Base-by-base conservation (phyloP, 2,329 filamentous ascomycete species). In the Aspergillus pseudonomiae region DNA sequence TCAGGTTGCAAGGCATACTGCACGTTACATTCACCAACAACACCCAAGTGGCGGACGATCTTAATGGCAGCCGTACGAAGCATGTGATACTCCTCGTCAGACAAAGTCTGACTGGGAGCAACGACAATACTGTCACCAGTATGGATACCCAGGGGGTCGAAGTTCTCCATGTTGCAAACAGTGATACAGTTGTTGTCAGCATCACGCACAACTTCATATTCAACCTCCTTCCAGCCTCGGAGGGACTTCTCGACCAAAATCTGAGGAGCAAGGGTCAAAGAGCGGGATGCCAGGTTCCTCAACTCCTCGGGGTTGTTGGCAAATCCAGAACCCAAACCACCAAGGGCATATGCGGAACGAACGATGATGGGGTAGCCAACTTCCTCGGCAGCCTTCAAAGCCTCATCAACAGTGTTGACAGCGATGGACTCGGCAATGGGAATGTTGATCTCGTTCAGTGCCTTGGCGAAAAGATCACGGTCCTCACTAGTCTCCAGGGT, bases 81-180 rank as follows among this genome's bases (percentile, higher is more conserved):
- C 95, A 99, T 98, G 84, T 99, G 94, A 79, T 98, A 99, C 81
- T 99, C 95, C 84, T 98, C 95, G 73, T 99, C 95, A 75, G 92
- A 96, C 74, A 99, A 85, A 28, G 95, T 99, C 83, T 99, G 95
- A 82, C 91, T 95, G 57, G 95, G 95, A 46, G 95, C 95, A 65
- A 98, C 94, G 67, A 99, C 95, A 73, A 99, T 99, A 73, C 94
- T 97, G 84, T 99, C 95, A 82, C 95, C 95, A 54, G 95, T 99
- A 81, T 99, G 95, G 61, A 97, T 96, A 75, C 95, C 95, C 43
- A 99, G 88, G 68, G 95, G 95, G 76, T 98, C 95, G 74, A 98
- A 98, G 86, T 98, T 98, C 81, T 96, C 93, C 92, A 96, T 96
- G 83, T 96, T 98, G 86, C 94, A 98, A 71, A 98, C 94, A 4